These are phyloP conservation scores for Phytophthora litchii DNA, from an alignment of 352 stramenopile genomes.

Conservation along the genomic window DNA sequence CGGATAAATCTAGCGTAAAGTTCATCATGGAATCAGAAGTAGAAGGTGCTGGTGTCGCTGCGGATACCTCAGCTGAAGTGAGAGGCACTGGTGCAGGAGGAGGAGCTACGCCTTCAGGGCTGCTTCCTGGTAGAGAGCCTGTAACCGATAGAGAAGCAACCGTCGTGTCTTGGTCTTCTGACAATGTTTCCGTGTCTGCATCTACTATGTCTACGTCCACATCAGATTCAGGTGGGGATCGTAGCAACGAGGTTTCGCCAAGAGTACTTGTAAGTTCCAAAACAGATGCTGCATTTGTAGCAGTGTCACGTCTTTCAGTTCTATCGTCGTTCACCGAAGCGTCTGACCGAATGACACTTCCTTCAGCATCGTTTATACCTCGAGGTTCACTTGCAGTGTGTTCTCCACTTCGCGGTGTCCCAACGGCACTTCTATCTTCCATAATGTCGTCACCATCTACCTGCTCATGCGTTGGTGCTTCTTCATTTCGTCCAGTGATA, in stretches of 20 bases:
- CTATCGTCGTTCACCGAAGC: constrained; percentile 14
- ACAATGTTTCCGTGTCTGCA: constrained; percentile 37
- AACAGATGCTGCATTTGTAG: constrained; percentile 76
- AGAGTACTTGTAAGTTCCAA: constrained; percentile 85
- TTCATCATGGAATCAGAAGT: constrained; percentile 67
- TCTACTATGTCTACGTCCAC: constrained; percentile 57
- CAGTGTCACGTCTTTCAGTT: constrained; percentile 17
- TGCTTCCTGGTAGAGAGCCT: constrained; percentile 17
- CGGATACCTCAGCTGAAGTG: constrained; percentile 8
- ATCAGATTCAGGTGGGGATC: constrained; percentile 68
- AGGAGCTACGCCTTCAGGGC: constrained; percentile 16
- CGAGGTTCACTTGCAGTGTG: constrained; percentile 41
- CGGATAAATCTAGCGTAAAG: constrained; percentile 83
- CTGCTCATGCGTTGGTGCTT: constrained; percentile 13
- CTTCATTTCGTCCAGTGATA: constrained; percentile 12
- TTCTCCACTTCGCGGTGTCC: constrained; percentile 41
- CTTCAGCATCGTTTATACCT: constrained; percentile 9
- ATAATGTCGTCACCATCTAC: constrained; percentile 29
- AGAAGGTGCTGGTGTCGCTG: constrained; percentile 16
- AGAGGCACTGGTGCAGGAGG: constrained; percentile 42
- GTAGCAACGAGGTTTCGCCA: constrained; percentile 80
- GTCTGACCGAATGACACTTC: constrained; percentile 4
- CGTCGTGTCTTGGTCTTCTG: constrained; percentile 23
- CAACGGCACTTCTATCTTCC: constrained; percentile 21
- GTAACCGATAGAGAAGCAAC: constrained; percentile 2